Base-by-base conservation (phyloP, 2,329 filamentous ascomycete species). In the Microdochium nivale region DNA sequence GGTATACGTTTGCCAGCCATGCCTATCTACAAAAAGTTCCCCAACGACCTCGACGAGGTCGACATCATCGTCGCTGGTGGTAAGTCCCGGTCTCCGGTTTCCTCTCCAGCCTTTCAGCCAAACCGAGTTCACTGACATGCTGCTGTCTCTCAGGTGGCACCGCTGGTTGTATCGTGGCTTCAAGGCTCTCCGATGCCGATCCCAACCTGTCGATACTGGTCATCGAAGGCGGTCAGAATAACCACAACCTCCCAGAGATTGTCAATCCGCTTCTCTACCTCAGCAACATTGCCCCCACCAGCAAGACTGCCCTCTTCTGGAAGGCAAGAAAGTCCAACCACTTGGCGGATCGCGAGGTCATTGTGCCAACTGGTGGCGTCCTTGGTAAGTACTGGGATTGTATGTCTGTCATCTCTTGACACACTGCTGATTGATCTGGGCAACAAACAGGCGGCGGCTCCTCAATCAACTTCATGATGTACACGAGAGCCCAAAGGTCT, bases 141-240 rank as follows among this genome's bases (percentile, higher is more conserved):
- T 19, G 19, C 8, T 27, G 13, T 19, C n/a, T 8, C 9, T 8
- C 9, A 70, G 75, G 74, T 51, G 75, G 75, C 14, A 68, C 73
- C 3, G 71, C 75, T 40, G 75, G 72, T 21, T 74, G 75, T 55
- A 68, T 78, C 24, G 64, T 78, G 32, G 76, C 77, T 16, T 71
- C 67, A 2, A 67, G 78, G 49, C 69, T 81, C 7, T 72, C 76
- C 9, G 72, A 74, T 51, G 74, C 76, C 0, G 71, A 78, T 51
- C 74, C 73, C 1, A 64, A 66, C 30, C 63, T 79, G 1, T 72
- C 70, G 16, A 72, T 81, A 43, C 63, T 81, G 13, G 65, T 82
- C 7, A 72, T 81, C 49, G 79, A 83, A 58, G 66, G 70, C 25
- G 79, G 79, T 1, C 68, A 67, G 21, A 76, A 81, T 60, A 81